Evolutionary conservation across 177 flowering plant genomes (phyloP).

Genomic region (Tripterygium wilfordii): DNA sequence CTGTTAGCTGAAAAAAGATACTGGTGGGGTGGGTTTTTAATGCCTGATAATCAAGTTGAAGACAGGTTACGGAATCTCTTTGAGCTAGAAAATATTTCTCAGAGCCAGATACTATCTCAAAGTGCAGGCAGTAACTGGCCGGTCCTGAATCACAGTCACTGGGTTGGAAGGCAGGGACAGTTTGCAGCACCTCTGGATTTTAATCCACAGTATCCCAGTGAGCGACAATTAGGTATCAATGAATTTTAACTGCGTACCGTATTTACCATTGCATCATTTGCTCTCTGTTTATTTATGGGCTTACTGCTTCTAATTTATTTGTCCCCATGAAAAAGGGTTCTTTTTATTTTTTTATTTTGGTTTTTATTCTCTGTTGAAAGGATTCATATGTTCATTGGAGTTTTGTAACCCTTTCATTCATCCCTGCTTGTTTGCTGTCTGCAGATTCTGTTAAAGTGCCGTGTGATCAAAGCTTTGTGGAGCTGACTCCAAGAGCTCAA

Average conservation of each 20-base stretch:
- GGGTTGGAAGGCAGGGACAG: slow-evolving; percentile 9
- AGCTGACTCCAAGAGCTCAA: slow-evolving; percentile 3
- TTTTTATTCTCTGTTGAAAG: background rate
- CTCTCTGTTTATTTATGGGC: background rate
- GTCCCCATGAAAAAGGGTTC: no score
- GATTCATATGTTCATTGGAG: background rate
- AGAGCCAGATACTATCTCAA: slow-evolving; percentile 27
- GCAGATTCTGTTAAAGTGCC: slow-evolving; percentile 7
- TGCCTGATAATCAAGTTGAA: slow-evolving; percentile 72
- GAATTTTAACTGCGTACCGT: no score
- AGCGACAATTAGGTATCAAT: slow-evolving; percentile 11
- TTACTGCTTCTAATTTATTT: background rate
- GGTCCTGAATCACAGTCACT: slow-evolving; percentile 6
- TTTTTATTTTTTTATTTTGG: background rate
- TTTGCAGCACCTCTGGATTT: slow-evolving; percentile 2
- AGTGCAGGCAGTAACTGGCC: slow-evolving; percentile 9
- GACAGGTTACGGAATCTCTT: slow-evolving; percentile 64
- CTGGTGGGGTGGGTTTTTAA: slow-evolving; percentile 36
- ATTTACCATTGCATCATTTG: background rate
- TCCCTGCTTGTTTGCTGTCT: background rate
- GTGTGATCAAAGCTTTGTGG: background rate
- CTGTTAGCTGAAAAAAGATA: slow-evolving; percentile 4
- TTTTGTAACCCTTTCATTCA: background rate
- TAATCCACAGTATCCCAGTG: background rate
- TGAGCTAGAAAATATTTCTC: slow-evolving; percentile 45